A percentile compares a stretch with the other conserved stretches of the same genome.
Evolutionary conservation across 2,329 filamentous ascomycete species (phyloP).

Genomic region (Colletotrichum abscissum): DNA sequence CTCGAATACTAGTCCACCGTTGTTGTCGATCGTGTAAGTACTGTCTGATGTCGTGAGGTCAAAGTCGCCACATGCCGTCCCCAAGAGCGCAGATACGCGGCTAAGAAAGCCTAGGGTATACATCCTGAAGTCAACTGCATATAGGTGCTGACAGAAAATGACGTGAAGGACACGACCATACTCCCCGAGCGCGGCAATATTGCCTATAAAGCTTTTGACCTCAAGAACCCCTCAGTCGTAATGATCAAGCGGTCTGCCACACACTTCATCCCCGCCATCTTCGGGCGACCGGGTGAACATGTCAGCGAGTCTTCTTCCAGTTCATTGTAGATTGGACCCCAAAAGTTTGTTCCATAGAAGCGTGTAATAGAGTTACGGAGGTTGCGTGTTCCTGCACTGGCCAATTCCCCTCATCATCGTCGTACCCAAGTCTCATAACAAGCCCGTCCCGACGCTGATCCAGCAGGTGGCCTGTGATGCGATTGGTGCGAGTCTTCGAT

Average conservation of each 20-base stretch:
- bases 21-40: constrained; percentile 39
- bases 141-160: not conserved
- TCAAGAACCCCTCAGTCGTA: not conserved
- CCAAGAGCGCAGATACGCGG: not conserved
- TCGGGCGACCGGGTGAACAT: not conserved
- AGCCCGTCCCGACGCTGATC: not conserved
- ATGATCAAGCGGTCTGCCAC: not conserved
- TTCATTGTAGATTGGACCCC: not conserved
- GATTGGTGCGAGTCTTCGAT: not conserved
- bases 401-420: constrained; percentile 6
- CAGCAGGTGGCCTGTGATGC: not conserved
- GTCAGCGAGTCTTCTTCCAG: not conserved
- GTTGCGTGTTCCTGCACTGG: not conserved
- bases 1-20: constrained; percentile 40
- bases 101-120: not conserved
- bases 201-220: too few species aligned
- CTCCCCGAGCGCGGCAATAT: not conserved
- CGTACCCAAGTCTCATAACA: not conserved
- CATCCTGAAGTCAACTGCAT: not conserved
- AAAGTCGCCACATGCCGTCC: constrained; percentile 21
- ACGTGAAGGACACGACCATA: too few species aligned
- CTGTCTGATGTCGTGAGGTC: constrained; percentile 26
- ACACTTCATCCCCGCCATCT: not conserved
- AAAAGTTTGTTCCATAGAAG: not conserved
- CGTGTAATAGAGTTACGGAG: not conserved